These are phyloP conservation scores for Echinochloa phyllopogon DNA, from an alignment of 176 grass and related monocot genomes.

Conservation along the genomic window DNA sequence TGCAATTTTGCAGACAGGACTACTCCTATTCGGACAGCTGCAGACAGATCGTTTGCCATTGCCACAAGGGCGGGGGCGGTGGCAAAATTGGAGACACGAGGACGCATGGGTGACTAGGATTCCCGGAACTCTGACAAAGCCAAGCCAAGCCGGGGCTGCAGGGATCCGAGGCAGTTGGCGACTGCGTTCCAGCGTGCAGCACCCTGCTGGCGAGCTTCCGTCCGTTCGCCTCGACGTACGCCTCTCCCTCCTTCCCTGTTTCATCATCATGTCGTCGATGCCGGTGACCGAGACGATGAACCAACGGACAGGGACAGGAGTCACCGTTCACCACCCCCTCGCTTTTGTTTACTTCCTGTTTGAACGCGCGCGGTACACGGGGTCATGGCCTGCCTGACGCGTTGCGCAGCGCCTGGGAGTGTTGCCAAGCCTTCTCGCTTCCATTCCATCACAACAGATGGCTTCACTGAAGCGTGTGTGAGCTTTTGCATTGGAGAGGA, in stretches of 20 bases:
- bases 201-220: too few relatives aligned
- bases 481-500: background rate
- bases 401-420: background rate
- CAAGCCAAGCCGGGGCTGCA: background rate
- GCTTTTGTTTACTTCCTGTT: background rate
- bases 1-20: too few relatives aligned
- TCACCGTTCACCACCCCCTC: too few relatives aligned
- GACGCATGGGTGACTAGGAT: background rate
- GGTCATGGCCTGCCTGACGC: background rate
- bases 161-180: background rate
- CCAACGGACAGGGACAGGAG: too few relatives aligned
- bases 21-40: background rate
- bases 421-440: background rate
- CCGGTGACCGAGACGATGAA: too few relatives aligned
- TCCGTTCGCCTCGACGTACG: too few relatives aligned
- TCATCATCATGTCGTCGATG: too few relatives aligned
- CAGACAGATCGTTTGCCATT: background rate
- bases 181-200: conserved; percentile 15
- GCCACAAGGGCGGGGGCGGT: background rate
- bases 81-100: background rate
- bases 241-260: too few relatives aligned
- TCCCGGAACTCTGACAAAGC: background rate
- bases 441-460: background rate
- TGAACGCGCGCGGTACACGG: background rate
- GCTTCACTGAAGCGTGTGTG: background rate